Percentiles rank a stretch among this genome's conserved stretches.
These are phyloP conservation scores for Malassezia brasiliensis DNA, from an alignment of 1,284 basidiomycete species.

Conservation along the genomic window DNA sequence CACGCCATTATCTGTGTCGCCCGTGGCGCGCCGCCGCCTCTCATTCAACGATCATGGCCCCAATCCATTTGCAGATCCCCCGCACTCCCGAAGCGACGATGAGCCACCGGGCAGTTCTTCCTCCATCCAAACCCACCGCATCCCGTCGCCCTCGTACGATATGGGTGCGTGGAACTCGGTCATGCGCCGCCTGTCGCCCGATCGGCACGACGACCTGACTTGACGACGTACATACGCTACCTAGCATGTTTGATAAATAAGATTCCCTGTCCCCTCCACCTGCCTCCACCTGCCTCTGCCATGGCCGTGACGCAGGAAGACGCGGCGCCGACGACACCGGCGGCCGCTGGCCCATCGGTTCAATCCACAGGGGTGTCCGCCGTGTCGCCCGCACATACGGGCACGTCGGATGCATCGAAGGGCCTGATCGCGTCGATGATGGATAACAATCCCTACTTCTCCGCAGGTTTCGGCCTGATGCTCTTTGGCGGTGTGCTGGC, in stretches of 20 bases:
- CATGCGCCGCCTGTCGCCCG: conserved; percentile 13
- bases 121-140: background rate
- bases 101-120: background rate
- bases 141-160: conserved; percentile 5
- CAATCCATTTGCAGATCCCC: background rate
- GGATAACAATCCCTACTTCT: conserved; percentile 41
- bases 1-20: background rate
- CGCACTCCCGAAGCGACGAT: background rate
- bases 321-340: background rate
- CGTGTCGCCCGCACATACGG: background rate
- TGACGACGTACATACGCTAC: background rate
- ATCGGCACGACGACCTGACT: background rate
- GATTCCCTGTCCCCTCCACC: too few relatives aligned
- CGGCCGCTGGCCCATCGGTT: background rate
- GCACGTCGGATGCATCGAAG: background rate
- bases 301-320: too few relatives aligned
- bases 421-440: conserved; percentile 2
- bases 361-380: background rate
- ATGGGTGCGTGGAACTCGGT: conserved; percentile 13
- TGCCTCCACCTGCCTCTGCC: too few relatives aligned
- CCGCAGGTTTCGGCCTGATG: conserved; percentile 44
- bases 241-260: background rate
- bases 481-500: conserved; percentile 40
- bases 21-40: conserved; percentile 1
- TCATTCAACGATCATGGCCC: conserved; percentile 3